Evolutionary conservation across 2,329 filamentous ascomycete species (phyloP).

Genomic region (Cordyceps cateniannulata): DNA sequence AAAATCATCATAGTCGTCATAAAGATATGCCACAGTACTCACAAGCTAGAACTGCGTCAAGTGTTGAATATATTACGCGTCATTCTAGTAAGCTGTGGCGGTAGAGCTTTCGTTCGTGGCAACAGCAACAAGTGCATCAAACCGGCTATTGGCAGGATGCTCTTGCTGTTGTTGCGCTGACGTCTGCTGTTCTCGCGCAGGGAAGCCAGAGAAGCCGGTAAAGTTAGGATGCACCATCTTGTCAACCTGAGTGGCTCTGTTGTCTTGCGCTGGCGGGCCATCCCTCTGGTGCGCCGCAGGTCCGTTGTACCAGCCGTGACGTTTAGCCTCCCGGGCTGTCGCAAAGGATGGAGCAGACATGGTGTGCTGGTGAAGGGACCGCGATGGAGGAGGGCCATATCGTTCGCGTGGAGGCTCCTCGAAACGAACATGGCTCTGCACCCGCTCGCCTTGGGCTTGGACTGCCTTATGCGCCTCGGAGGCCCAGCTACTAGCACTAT

Average conservation of each 20-base stretch:
- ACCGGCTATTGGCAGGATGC: conserved; percentile 17
- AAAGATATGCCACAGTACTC: neutral
- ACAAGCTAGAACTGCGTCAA: neutral
- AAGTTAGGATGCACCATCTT: conserved; percentile 54
- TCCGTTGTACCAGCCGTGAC: conserved; percentile 67
- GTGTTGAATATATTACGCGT: neutral
- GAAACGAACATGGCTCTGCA: conserved; percentile 46
- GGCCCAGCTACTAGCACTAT: conserved; percentile 50
- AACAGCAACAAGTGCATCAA: conserved; percentile 39
- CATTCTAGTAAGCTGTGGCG: conserved; percentile 31
- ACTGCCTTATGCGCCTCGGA: conserved; percentile 50
- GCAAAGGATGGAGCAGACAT: conserved; percentile 52
- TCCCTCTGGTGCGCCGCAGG: conserved; percentile 35
- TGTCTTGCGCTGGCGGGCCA: conserved; percentile 24
- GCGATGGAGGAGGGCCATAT: conserved; percentile 22
- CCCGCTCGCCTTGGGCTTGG: conserved; percentile 47
- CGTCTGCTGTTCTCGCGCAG: conserved; percentile 27
- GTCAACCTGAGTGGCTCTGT: conserved; percentile 40
- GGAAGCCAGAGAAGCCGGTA: conserved; percentile 45
- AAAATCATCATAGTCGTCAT: conserved; percentile 6
- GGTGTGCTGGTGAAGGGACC: conserved; percentile 47
- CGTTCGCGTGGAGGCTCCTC: conserved; percentile 35
- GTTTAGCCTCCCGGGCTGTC: conserved; percentile 54
- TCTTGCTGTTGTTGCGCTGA: conserved; percentile 15
- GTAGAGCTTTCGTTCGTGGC: conserved; percentile 38